These are phyloP conservation scores for Talaromyces islandicus DNA, from an alignment of 2,329 filamentous ascomycete genomes.

Conservation along the genomic window DNA sequence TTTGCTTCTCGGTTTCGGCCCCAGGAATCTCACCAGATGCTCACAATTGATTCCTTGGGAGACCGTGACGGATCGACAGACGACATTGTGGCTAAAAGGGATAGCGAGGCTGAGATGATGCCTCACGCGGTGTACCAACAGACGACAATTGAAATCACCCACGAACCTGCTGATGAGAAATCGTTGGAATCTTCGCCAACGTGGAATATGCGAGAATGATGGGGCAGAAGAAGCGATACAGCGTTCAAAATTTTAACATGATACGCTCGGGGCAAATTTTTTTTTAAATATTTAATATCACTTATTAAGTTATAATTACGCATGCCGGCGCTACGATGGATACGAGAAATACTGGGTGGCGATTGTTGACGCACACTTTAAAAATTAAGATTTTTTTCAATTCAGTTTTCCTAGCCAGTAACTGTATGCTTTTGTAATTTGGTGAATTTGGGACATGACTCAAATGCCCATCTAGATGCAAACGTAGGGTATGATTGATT, in stretches of 20 bases:
- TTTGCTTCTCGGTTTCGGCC: slow-evolving; percentile 15
- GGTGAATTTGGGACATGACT: too few species aligned
- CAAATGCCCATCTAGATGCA: too few species aligned
- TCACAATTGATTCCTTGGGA: slow-evolving; percentile 14
- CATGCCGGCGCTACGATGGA: too few species aligned
- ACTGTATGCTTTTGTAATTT: too few species aligned
- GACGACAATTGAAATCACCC: slow-evolving; percentile 39
- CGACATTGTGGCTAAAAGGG: slow-evolving; percentile 29
- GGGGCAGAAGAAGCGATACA: not conserved
- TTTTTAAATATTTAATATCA: too few species aligned
- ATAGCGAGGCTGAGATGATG: slow-evolving; percentile 18
- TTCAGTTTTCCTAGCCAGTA: too few species aligned
- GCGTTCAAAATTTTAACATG: not conserved
- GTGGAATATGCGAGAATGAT: not conserved
- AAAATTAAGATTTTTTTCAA: too few species aligned
- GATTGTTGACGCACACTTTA: too few species aligned
- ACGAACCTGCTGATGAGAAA: slow-evolving; percentile 21
- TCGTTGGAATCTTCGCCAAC: not conserved
- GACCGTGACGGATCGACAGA: slow-evolving; percentile 33
- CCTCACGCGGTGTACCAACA: slow-evolving; percentile 37
- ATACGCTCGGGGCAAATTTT: too few species aligned
- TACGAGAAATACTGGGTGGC: not conserved
- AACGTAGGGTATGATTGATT: too few species aligned
- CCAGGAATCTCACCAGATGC: slow-evolving; percentile 18
- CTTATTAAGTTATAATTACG: too few species aligned